A percentile compares a stretch with the other conserved stretches of the same genome.
Conservation (phyloP, 2,329 filamentous ascomycete species). For the Calonectria crousiana region DNA sequence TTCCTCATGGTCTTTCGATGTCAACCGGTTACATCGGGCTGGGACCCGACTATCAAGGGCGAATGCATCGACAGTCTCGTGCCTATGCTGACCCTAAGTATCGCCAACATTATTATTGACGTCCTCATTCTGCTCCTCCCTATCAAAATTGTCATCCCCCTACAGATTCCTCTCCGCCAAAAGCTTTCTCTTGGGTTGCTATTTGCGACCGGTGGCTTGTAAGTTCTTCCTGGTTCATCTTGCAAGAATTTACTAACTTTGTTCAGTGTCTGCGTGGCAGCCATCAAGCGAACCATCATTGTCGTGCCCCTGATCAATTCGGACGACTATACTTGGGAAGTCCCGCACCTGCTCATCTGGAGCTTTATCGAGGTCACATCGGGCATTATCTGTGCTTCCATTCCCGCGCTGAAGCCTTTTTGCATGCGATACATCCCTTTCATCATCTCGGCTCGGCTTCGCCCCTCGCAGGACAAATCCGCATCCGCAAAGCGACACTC, state of each 20-base stretch:
- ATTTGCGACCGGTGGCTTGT: slow-evolving; percentile 53
- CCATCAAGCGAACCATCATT: slow-evolving; percentile 45
- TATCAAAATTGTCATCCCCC: slow-evolving; percentile 55
- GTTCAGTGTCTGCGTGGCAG: slow-evolving; percentile 43
- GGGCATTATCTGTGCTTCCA: slow-evolving; percentile 62
- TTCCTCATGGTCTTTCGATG: slow-evolving; percentile 56
- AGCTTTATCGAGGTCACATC: slow-evolving; percentile 62
- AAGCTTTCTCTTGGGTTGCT: slow-evolving; percentile 62
- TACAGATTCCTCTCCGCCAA: slow-evolving; percentile 61
- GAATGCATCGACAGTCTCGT: slow-evolving; percentile 55
- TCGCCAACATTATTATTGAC: slow-evolving; percentile 60
- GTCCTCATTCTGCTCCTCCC: slow-evolving; percentile 59
- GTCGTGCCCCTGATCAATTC: slow-evolving; percentile 39
- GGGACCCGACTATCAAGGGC: slow-evolving; percentile 53
- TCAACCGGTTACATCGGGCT: slow-evolving; percentile 54
- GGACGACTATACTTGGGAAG: slow-evolving; percentile 43
- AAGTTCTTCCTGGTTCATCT: slow-evolving; percentile 7
- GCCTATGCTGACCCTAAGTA: slow-evolving; percentile 40
- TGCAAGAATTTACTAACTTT: background rate
- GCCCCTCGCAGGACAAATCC: slow-evolving; percentile 33
- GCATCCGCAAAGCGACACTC: slow-evolving; percentile 27
- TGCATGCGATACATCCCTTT: slow-evolving; percentile 52
- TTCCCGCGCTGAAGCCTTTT: slow-evolving; percentile 63
- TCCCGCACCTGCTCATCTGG: slow-evolving; percentile 52
- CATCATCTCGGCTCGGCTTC: slow-evolving; percentile 41